phyloP scores from a whole-genome alignment of 192 early-diverging fungal species.

The Entophlyctis helioformis region DNA sequence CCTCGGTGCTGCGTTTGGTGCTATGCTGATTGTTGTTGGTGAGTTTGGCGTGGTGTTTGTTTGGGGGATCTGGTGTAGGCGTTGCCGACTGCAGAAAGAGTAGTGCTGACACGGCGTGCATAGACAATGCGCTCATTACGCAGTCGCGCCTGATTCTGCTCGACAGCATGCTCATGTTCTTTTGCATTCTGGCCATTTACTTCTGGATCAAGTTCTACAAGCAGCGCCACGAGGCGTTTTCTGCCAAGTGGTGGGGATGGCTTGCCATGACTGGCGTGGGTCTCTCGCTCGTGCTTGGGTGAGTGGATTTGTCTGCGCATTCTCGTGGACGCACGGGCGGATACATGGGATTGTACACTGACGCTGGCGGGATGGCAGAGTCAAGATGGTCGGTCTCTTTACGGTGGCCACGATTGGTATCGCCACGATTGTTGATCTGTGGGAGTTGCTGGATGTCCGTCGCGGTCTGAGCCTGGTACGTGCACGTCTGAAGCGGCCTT shows the following conservation, averaged over 20 bases:
- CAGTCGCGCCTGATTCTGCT: constrained; percentile 89
- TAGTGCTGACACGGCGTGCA: too few relatives aligned
- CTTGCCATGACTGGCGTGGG: constrained; percentile 65
- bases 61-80: too few relatives aligned
- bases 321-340: not conserved
- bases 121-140: constrained; percentile 82
- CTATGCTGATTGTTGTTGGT: constrained; percentile 75
- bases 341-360: too few relatives aligned
- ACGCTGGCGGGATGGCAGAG: too few relatives aligned
- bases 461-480: constrained; percentile 55
- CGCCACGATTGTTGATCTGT: constrained; percentile 77
- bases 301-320: not conserved
- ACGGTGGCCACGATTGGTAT: constrained; percentile 73
- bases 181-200: constrained; percentile 73
- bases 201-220: constrained; percentile 84
- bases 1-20: constrained; percentile 59
- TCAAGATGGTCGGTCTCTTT: constrained; percentile 95
- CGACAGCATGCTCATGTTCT: constrained; percentile 88
- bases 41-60: constrained; percentile 2
- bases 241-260: constrained; percentile 76
- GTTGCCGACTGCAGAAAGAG: too few relatives aligned
- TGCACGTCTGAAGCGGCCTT: too few relatives aligned
- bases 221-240: constrained; percentile 47
- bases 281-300: constrained; percentile 63
- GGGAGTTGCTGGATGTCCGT: constrained; percentile 79